These are phyloP conservation scores for Monilinia fructicola DNA, from an alignment of 2,329 filamentous ascomycete genomes.

Conservation along the genomic window DNA sequence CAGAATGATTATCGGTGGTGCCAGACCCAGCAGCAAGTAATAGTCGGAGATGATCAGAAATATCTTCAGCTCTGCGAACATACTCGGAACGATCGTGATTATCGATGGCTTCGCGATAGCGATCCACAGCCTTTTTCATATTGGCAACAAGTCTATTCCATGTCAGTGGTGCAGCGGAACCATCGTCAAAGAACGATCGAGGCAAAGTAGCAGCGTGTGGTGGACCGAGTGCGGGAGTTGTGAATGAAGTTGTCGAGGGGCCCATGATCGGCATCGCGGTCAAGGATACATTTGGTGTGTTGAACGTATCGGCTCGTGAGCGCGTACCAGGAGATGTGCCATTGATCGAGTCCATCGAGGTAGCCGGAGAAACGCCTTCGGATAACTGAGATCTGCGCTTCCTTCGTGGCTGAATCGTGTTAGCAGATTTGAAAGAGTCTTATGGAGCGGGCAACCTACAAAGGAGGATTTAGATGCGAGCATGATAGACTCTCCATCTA, in stretches of 20 bases:
- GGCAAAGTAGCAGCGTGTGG: conserved; percentile 57
- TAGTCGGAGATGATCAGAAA: conserved; percentile 91
- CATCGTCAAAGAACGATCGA: conserved; percentile 87
- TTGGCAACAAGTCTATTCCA: conserved; percentile 90
- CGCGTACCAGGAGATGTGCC: conserved; percentile 61
- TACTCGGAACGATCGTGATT: conserved; percentile 84
- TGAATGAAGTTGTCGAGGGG: conserved; percentile 55
- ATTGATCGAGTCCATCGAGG: conserved; percentile 88
- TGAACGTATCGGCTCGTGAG: conserved; percentile 56
- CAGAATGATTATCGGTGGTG: conserved; percentile 97
- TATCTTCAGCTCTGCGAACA: conserved; percentile 92
- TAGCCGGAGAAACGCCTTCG: conserved; percentile 77
- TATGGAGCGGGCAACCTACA: conserved; percentile 49
- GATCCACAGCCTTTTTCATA: conserved; percentile 87
- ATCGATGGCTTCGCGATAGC: conserved; percentile 86
- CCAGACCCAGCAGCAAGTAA: conserved; percentile 94
- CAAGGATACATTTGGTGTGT: conserved; percentile 53
- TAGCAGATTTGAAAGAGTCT: conserved; percentile 31
- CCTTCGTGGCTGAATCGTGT: conserved; percentile 52
- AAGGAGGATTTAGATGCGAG: conserved; percentile 66
- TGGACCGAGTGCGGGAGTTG: conserved; percentile 45
- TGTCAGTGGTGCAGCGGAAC: conserved; percentile 73
- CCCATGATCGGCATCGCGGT: conserved; percentile 36
- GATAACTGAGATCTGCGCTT: conserved; percentile 58
- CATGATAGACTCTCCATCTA: conserved; percentile 75